Percentiles rank a stretch among this genome's conserved stretches.
These are phyloP conservation scores for Paradendryphiella salina DNA, from an alignment of 2,329 filamentous ascomycete genomes.

Conservation along the genomic window DNA sequence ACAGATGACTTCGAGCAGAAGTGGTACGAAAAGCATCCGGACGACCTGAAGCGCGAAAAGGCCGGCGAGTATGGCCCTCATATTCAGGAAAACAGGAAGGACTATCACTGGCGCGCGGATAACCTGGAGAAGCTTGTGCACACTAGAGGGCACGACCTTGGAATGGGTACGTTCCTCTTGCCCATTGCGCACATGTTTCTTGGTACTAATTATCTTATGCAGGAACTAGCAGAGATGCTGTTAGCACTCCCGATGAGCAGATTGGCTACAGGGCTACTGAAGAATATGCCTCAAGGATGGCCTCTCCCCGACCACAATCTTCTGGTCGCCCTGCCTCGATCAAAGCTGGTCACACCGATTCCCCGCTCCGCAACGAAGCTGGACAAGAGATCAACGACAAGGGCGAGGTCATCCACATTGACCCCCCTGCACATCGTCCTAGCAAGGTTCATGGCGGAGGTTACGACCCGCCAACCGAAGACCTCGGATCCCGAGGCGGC, in stretches of 20 bases:
- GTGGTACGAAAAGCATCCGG: conserved; percentile 91
- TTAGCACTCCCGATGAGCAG: conserved; percentile 84
- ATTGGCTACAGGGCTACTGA: conserved; percentile 86
- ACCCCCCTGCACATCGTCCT: conserved; percentile 60
- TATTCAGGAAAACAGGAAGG: conserved; percentile 63
- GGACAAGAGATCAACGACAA: conserved; percentile 53
- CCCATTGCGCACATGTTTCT: conserved; percentile 35
- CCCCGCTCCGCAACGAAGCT: conserved; percentile 56
- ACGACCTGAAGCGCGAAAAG: conserved; percentile 74
- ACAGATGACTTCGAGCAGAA: conserved; percentile 85
- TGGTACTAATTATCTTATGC: conserved; percentile 53
- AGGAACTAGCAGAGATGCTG: conserved; percentile 67
- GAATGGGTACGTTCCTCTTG: conserved; percentile 54
- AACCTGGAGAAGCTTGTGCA: conserved; percentile 89
- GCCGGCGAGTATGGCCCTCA: conserved; percentile 65
- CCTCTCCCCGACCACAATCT: conserved; percentile 65
- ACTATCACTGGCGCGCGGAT: conserved; percentile 85
- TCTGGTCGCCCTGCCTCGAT: conserved; percentile 52
- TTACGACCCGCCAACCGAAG: conserved; percentile 57
- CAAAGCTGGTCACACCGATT: conserved; percentile 54
- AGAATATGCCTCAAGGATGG: conserved; percentile 76
- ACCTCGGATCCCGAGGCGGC: conserved; percentile 53
- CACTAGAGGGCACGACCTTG: conserved; percentile 58
- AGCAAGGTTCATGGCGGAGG: conserved; percentile 54
- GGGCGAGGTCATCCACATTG: conserved; percentile 73